Percentiles rank a stretch among this genome's conserved stretches.
Evolutionary conservation across 176 grass and related monocot genomes (phyloP).

Genomic region (Pontederia crassipes): DNA sequence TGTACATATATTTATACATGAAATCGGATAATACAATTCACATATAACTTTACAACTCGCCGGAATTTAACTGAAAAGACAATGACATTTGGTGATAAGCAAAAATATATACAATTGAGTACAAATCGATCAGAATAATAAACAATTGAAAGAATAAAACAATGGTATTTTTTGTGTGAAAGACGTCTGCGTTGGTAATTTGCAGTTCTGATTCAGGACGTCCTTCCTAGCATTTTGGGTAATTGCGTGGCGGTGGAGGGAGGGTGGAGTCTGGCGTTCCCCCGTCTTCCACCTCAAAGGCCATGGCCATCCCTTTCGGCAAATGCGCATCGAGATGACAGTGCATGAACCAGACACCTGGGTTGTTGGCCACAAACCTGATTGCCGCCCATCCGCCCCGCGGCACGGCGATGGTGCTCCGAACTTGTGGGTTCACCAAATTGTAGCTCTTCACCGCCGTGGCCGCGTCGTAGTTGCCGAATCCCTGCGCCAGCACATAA

Average conservation of each 20-base stretch:
- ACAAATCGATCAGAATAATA: too few relatives aligned
- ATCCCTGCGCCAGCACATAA: conserved; percentile 1
- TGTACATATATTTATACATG: too few relatives aligned
- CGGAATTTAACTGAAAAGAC: too few relatives aligned
- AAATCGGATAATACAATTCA: too few relatives aligned
- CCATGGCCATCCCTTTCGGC: conserved; percentile 15
- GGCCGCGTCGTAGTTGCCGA: not conserved
- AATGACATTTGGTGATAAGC: too few relatives aligned
- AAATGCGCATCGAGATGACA: conserved; percentile 28
- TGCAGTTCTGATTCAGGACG: too few relatives aligned
- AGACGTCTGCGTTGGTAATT: too few relatives aligned
- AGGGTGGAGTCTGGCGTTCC: conserved; percentile 18
- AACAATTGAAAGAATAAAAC: too few relatives aligned
- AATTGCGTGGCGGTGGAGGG: conserved; percentile 1
- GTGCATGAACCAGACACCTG: conserved; percentile 24
- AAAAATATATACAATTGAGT: too few relatives aligned
- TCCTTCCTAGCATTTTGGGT: too few relatives aligned
- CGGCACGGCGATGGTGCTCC: conserved; percentile 16
- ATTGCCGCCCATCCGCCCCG: conserved; percentile 10
- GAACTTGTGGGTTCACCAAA: not conserved
- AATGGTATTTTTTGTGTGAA: too few relatives aligned
- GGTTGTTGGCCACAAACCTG: conserved; percentile 14
- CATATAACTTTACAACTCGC: too few relatives aligned
- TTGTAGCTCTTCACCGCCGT: not conserved
- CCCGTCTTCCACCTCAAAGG: conserved; percentile 18